Base-by-base conservation (phyloP, 768 basidiomycete genomes). In the Mycena latifolia region DNA sequence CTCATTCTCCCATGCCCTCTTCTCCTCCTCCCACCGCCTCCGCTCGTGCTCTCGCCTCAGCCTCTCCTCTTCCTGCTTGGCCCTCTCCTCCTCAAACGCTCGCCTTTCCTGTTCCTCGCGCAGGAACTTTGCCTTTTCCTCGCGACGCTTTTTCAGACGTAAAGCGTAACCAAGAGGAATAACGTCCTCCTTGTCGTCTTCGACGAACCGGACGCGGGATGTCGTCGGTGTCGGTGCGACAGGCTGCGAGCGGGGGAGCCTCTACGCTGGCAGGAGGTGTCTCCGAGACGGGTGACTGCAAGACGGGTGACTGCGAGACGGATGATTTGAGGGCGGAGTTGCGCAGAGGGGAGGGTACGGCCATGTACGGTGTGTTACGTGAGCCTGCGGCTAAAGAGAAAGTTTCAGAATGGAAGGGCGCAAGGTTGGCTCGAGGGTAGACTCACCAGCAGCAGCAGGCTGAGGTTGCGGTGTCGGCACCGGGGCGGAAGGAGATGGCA, bases 161-260 rank as follows among this genome's bases (percentile, higher is more conserved):
- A 92, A 78, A n/a, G 89, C 85, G 72, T 93, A 86, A 20, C 85
- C 87, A 43, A 92, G 78, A 3, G 92, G 92, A 67, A 91, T 81
- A 55, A 81, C 81, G 74, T 93, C 91, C 45, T 92, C 90, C 64
- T 86, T 88, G 72, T 86, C 85, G 70, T 87, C 86, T 69, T 89
- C 88, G 31, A 83, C 87, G 65, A 91, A 91, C 47, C 89, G 85
- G 11, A 91, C 90, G 12, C 88, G 88, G 41, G 88, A 85, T 73
- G 84, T 85, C 22, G 78, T 70, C 39, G 75, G 62, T n/a, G 65
- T 14, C 22, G 53, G 54, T 15, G 41, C 41, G 24, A 46, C 45
- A 18, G 56, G 50, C 45, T n/a, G 53, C 67, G 60, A 59, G n/a
- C 12, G 60, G 43, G 24, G 52, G 27, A 8, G 31, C 45, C 20